phyloP scores from a whole-genome alignment of 257 asterid species.

The Linderniella brevidens region DNA sequence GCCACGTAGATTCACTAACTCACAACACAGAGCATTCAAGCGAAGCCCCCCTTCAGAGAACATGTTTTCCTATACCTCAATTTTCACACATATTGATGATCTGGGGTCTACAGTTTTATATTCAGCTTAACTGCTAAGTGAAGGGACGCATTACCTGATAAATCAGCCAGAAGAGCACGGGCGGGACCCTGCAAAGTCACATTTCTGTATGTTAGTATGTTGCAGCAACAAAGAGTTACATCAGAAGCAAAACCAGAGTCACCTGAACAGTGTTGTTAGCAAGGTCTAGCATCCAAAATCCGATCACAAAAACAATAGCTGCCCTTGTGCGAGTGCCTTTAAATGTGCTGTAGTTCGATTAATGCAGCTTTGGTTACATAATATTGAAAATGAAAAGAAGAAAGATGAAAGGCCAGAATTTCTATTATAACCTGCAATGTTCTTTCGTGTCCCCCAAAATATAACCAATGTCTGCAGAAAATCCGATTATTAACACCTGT shows the following conservation, averaged over 20 bases:
- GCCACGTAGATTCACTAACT: no score
- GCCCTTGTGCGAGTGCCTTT: slow-evolving; percentile 98
- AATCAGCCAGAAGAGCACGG: slow-evolving; percentile 98
- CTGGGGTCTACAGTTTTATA: not conserved
- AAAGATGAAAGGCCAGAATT: slow-evolving; percentile 10
- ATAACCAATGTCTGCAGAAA: slow-evolving; percentile 98
- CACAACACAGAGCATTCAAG: no score
- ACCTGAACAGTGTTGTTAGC: slow-evolving; percentile 99
- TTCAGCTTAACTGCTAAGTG: slow-evolving; percentile 6
- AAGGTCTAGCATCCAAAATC: slow-evolving; percentile 99
- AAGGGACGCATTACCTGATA: slow-evolving; percentile 45
- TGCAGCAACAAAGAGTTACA: slow-evolving; percentile 3
- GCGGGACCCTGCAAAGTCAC: slow-evolving; percentile 75
- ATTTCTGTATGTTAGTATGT: slow-evolving; percentile 2
- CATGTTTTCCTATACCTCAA: no score
- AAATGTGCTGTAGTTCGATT: slow-evolving; percentile 58
- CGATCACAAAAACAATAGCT: slow-evolving; percentile 72
- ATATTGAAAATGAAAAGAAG: slow-evolving; percentile 1
- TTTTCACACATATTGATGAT: no score
- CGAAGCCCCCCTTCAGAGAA: no score
- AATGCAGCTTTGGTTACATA: slow-evolving; percentile 15
- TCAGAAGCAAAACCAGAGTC: slow-evolving; percentile 10
- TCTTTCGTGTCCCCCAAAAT: slow-evolving; percentile 86
- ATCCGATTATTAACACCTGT: slow-evolving; percentile 90
- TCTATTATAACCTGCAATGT: slow-evolving; percentile 71